Conservation (phyloP, 1,284 basidiomycete species). For the Ustilago nuda region DNA sequence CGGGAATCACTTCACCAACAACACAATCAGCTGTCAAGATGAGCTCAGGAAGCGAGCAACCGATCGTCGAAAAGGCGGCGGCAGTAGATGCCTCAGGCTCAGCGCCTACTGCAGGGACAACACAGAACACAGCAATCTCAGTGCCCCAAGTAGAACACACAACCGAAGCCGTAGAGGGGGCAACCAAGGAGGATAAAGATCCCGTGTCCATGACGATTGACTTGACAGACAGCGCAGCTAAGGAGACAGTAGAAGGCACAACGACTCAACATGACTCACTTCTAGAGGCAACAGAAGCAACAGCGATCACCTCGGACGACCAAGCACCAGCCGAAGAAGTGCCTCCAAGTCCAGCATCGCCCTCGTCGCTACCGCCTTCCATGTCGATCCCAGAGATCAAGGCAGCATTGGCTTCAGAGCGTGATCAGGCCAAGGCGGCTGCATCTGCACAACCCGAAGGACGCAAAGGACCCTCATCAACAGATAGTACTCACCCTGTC, state of each 20-base stretch:
- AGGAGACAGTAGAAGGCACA: background rate
- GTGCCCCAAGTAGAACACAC: background rate
- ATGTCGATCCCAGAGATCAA: slow-evolving; percentile 50
- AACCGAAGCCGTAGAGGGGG: background rate
- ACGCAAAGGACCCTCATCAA: background rate
- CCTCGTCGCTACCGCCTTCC: slow-evolving; percentile 28
- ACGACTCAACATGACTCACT: background rate
- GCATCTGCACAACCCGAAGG: slow-evolving; percentile 4
- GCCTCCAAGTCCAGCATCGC: slow-evolving; percentile 10
- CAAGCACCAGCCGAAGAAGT: background rate
- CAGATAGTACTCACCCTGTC: slow-evolving; percentile 23
- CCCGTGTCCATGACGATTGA: background rate
- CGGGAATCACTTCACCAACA: background rate
- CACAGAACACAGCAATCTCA: background rate
- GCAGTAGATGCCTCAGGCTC: background rate
- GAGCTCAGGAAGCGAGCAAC: background rate
- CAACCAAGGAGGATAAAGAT: background rate
- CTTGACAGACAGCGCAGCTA: background rate
- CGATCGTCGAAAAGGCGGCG: background rate
- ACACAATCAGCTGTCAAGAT: background rate
- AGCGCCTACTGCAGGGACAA: background rate
- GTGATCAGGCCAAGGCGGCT: slow-evolving; percentile 32
- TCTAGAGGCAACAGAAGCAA: background rate
- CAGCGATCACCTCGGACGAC: background rate
- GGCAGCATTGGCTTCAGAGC: slow-evolving; percentile 40